These are phyloP conservation scores for Bathelium albidoporum DNA, from an alignment of 495 filamentous ascomycete species.

Conservation along the genomic window DNA sequence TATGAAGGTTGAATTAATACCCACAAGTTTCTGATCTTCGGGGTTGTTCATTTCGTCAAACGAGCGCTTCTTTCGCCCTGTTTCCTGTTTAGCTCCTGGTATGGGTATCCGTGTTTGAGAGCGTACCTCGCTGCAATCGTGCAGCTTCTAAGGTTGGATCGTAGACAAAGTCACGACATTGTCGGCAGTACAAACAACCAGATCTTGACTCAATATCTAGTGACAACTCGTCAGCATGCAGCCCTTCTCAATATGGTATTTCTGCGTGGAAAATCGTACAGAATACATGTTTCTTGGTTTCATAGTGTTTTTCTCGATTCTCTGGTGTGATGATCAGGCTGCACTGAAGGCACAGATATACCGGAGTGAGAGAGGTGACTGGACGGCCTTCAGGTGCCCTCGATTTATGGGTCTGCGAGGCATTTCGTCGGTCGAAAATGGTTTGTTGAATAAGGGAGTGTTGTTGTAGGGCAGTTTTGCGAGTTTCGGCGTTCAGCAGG, in stretches of 20 bases:
- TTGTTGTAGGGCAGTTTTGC: slow-evolving; percentile 21
- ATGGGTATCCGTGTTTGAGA: slow-evolving; percentile 23
- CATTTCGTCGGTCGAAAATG: slow-evolving; percentile 20
- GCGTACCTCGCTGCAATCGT: slow-evolving; percentile 40
- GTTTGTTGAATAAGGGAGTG: slow-evolving; percentile 25
- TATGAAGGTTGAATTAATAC: slow-evolving; percentile 47
- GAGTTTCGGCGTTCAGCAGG: slow-evolving; percentile 19
- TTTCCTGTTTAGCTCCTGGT: not conserved
- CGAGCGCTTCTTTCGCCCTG: slow-evolving; percentile 43
- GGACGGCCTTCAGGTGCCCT: slow-evolving; percentile 6
- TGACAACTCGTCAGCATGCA: slow-evolving; percentile 15
- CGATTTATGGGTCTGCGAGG: slow-evolving; percentile 22
- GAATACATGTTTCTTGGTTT: slow-evolving; percentile 50
- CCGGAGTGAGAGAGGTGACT: slow-evolving; percentile 39
- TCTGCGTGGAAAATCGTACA: slow-evolving; percentile 36
- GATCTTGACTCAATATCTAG: slow-evolving; percentile 73
- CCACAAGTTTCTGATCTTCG: slow-evolving; percentile 51
- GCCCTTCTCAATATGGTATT: not conserved
- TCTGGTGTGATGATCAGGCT: slow-evolving; percentile 42
- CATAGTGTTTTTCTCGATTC: slow-evolving; percentile 46
- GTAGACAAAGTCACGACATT: slow-evolving; percentile 78
- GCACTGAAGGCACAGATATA: slow-evolving; percentile 64
- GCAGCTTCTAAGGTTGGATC: slow-evolving; percentile 73
- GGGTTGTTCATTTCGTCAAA: slow-evolving; percentile 46
- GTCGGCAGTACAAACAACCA: slow-evolving; percentile 70